Evolutionary conservation across 2,329 filamentous ascomycete species (phyloP), one percentile per base, ranked within the genome.

Genomic region (Magnaporthiopsis poae): DNA sequence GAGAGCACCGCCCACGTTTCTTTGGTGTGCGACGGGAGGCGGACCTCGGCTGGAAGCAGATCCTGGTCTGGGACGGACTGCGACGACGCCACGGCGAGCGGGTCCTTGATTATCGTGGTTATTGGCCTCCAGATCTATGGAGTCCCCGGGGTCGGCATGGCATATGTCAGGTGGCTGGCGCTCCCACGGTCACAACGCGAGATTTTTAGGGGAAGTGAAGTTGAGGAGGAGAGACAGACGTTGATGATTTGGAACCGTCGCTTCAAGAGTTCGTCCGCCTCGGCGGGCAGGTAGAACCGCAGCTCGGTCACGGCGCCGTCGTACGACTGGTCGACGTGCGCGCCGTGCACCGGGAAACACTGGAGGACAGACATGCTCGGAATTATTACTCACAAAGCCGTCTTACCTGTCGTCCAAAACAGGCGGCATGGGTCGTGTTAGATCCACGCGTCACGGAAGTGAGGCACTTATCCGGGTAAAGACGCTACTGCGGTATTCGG

Each of bases 301-400:
- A 79, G 80, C 56, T 78, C 77, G 21, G 75, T 77, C 46, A 75
- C 76, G 33, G 74, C 76, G 2, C 77, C 81, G 27, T 67, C 21
- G 71, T 84, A 83, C 3, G 82, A 81, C 71, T 87, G 84, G 72
- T 87, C 84, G 69, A 86, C 84, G 72, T 87, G 84, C 1, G 85
- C 82, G 15, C 81, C 78, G 66, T 80, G 78, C 3, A 83, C 81
- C 0, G 80, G 81, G 0, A n/a, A n/a, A n/a, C n/a, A n/a, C n/a
- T n/a, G n/a, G n/a, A n/a, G n/a, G n/a, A n/a, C n/a, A n/a, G n/a
- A n/a, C n/a, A n/a, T n/a, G n/a, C n/a, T n/a, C n/a, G n/a, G n/a
- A n/a, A n/a, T n/a, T n/a, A n/a, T n/a, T n/a, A n/a, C n/a, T n/a
- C n/a, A n/a, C n/a, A n/a, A n/a, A n/a, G n/a, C n/a, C n/a, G n/a